A percentile compares a stretch with the other conserved stretches of the same genome.
Conservation (phyloP, 140 eudicot genomes). For the Oenanthe javanica region DNA sequence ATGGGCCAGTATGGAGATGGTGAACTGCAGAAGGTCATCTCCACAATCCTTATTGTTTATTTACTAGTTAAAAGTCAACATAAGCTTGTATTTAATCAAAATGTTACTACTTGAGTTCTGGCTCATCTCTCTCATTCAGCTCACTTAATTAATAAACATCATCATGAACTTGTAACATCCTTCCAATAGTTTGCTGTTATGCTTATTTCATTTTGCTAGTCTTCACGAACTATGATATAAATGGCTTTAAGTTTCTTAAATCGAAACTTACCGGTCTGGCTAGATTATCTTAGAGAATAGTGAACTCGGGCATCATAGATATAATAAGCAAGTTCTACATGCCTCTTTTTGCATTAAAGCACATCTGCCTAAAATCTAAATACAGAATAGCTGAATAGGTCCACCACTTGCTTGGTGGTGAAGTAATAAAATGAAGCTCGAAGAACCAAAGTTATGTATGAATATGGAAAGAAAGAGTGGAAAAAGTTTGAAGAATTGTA, state of each 20-base stretch:
- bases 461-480: neutral
- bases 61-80: neutral
- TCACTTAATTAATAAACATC: neutral
- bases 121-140: neutral
- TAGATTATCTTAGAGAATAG: neutral
- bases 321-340: neutral
- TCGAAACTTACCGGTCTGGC: neutral
- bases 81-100: neutral
- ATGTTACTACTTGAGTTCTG: neutral
- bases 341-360: neutral
- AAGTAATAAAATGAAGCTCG: neutral
- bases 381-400: neutral
- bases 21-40: slow-evolving; percentile 74
- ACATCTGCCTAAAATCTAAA: no score
- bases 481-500: neutral
- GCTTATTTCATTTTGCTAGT: neutral
- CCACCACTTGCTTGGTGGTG: neutral
- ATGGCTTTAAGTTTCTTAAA: neutral
- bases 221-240: neutral
- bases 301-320: neutral
- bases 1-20: slow-evolving; percentile 98
- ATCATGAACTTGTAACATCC: neutral
- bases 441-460: neutral
- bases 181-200: neutral
- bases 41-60: slow-evolving; percentile 13